Evolutionary conservation across 192 early-diverging fungal species (phyloP).

Genomic region (Podila horticola): DNA sequence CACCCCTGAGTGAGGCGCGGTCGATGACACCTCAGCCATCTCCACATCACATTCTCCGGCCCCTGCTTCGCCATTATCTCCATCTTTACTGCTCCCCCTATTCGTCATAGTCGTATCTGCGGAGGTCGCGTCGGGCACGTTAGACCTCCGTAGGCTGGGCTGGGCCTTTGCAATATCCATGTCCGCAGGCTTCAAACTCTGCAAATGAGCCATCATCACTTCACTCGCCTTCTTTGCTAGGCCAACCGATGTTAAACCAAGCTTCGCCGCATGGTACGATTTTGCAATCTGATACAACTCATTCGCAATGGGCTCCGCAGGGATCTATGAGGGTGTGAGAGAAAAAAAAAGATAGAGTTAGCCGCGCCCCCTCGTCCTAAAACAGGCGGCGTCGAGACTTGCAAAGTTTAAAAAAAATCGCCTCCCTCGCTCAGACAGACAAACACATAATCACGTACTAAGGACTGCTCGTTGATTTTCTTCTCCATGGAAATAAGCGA

Average conservation of each 20-base stretch:
- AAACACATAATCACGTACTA: constrained; percentile 17
- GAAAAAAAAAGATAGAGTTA: not conserved
- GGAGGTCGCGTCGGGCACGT: too few species aligned
- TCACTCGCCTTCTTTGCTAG: constrained; percentile 19
- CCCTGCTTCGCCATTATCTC: too few species aligned
- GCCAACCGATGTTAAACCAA: constrained; percentile 6
- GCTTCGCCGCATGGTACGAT: constrained; percentile 21
- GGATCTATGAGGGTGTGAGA: constrained; percentile 4
- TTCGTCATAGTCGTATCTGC: too few species aligned
- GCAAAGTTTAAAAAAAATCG: too few species aligned
- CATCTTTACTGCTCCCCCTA: too few species aligned
- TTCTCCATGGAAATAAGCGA: constrained; percentile 19
- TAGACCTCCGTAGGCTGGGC: constrained; percentile 9
- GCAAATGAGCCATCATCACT: constrained; percentile 19
- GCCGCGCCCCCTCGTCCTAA: not conserved
- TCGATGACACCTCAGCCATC: not conserved
- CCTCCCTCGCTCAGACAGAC: too few species aligned
- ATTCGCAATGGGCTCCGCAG: constrained; percentile 1
- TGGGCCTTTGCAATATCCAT: constrained; percentile 10
- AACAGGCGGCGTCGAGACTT: too few species aligned
- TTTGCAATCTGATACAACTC: not conserved
- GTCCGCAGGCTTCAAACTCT: not conserved
- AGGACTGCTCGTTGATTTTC: not conserved
- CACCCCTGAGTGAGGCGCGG: not conserved
- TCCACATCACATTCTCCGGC: too few species aligned